A percentile compares a stretch with the other conserved stretches of the same genome.
Conservation (phyloP, 2,329 filamentous ascomycete species). For the Verticillium isaacii region DNA sequence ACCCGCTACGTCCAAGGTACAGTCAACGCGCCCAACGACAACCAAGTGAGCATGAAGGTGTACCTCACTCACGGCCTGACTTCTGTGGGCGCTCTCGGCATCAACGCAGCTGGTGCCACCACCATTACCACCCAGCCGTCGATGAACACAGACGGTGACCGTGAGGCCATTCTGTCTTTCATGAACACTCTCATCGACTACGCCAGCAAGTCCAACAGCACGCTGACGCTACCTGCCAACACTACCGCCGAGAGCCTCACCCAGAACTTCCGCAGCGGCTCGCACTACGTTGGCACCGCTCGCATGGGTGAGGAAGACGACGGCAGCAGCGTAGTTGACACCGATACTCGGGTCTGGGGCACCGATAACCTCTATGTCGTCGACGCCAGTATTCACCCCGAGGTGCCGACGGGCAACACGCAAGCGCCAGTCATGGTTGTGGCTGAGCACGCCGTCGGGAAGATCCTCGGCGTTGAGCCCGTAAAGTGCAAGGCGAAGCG, state of each 20-base stretch:
- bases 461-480: constrained; percentile 11
- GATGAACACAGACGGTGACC: constrained; percentile 28
- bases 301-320: constrained; percentile 24
- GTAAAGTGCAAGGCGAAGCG: neutral
- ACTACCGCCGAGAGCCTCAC: constrained; percentile 18
- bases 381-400: constrained; percentile 24
- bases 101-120: constrained; percentile 19
- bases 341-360: constrained; percentile 25
- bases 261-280: constrained; percentile 15
- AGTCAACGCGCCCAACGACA: constrained; percentile 34
- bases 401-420: constrained; percentile 23
- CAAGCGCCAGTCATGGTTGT: constrained; percentile 20
- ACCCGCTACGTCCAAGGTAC: constrained; percentile 38
- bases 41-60: constrained; percentile 39
- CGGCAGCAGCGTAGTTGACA: constrained; percentile 25
- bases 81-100: constrained; percentile 40
- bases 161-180: neutral
- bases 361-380: constrained; percentile 21
- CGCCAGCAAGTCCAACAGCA: constrained; percentile 13
- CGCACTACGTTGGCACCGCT: constrained; percentile 24
- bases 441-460: constrained; percentile 17
- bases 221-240: constrained; percentile 10
- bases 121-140: constrained; percentile 31
- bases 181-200: neutral
- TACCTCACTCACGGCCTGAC: constrained; percentile 47